Evolutionary conservation across 306 rosid genomes (phyloP).

Genomic region (Castanea crenata): DNA sequence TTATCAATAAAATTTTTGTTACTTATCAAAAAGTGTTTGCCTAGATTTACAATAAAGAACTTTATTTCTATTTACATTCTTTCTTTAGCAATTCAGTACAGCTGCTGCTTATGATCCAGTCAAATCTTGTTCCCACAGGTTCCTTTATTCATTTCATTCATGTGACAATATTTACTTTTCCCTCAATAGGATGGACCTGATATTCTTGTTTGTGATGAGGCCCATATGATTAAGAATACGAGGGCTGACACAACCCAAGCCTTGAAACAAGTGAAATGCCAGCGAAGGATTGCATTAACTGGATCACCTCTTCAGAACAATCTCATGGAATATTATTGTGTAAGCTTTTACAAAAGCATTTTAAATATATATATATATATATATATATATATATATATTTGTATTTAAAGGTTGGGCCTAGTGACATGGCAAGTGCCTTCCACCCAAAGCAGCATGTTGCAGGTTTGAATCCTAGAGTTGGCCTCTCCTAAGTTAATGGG

Average conservation of each 20-base stretch:
- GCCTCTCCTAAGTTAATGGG: too few relatives aligned
- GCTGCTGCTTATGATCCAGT: not conserved
- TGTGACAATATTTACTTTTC: conserved; percentile 20
- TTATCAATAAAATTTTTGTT: too few relatives aligned
- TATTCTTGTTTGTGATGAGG: conserved; percentile 98
- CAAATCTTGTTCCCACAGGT: not conserved
- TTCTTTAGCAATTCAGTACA: not conserved
- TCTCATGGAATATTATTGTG: conserved; percentile 99
- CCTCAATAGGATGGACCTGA: conserved; percentile 88
- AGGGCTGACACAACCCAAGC: conserved; percentile 91
- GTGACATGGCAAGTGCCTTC: too few relatives aligned
- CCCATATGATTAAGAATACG: conserved; percentile 92
- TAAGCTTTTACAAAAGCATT: conserved; percentile 40
- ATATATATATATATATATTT: too few relatives aligned
- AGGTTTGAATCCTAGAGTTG: too few relatives aligned
- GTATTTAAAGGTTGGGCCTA: too few relatives aligned
- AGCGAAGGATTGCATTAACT: conserved; percentile 93
- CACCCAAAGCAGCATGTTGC: too few relatives aligned
- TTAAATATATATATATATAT: not conserved
- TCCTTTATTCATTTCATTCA: conserved; percentile 21
- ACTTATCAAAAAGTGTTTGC: not conserved
- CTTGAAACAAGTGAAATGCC: conserved; percentile 93
- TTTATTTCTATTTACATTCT: not conserved
- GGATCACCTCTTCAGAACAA: conserved; percentile 99
- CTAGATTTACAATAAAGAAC: not conserved